These are phyloP conservation scores for Candida ovalis DNA, from an alignment of 805 yeast species.

Conservation along the genomic window DNA sequence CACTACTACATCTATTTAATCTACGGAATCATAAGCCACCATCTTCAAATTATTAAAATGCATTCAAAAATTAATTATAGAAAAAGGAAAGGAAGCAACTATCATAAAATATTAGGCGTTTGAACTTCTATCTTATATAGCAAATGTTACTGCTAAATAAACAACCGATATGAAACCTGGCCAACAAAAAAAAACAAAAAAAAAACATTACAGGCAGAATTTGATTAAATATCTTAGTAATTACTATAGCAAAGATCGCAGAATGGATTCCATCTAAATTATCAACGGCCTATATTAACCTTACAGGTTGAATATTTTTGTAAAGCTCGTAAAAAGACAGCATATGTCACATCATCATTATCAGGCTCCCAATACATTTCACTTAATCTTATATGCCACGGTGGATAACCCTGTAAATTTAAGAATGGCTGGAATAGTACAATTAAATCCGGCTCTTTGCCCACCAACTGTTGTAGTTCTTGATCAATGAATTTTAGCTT, in stretches of 20 bases:
- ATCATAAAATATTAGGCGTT: neutral
- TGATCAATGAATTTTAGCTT: constrained; percentile 72
- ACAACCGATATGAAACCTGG: too few species aligned
- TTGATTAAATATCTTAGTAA: too few species aligned
- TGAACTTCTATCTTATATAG: neutral
- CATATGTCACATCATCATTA: constrained; percentile 73
- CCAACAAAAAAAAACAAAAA: neutral
- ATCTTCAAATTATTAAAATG: too few species aligned
- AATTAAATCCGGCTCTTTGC: constrained; percentile 89
- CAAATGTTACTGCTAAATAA: neutral
- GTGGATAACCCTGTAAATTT: constrained; percentile 93
- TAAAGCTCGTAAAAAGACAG: constrained; percentile 76
- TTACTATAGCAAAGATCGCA: neutral
- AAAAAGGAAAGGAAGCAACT: neutral
- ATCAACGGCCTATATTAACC: constrained; percentile 80
- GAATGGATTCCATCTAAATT: neutral
- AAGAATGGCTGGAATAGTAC: constrained; percentile 81
- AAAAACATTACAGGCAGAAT: neutral
- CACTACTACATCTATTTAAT: neutral
- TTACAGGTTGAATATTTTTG: constrained; percentile 76
- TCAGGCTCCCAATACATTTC: constrained; percentile 92
- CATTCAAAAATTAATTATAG: neutral
- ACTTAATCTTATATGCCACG: constrained; percentile 92
- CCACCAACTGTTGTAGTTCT: constrained; percentile 70
- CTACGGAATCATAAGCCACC: neutral